Conservation (phyloP, 805 yeast genomes). For the Nakazawaea holstii region DNA sequence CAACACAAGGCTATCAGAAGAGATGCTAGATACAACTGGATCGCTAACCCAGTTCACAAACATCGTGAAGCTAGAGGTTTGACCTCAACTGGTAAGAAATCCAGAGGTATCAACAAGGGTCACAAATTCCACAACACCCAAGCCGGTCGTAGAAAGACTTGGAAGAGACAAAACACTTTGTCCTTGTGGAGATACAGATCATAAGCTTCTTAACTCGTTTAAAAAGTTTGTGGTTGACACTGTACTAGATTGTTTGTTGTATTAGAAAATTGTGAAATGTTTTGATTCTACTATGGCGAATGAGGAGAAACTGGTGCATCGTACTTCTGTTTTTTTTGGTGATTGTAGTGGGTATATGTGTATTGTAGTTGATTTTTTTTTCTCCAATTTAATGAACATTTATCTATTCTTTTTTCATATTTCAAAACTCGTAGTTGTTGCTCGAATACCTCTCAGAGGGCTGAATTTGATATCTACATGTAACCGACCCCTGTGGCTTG, state of each 20-base stretch:
- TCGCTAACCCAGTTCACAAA: slow-evolving; percentile 99
- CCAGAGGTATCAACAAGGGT: slow-evolving; percentile 99
- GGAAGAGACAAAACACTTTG: slow-evolving; percentile 99
- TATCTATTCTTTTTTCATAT: no score
- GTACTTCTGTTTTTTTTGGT: not conserved
- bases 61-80: slow-evolving; percentile 99
- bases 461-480: no score
- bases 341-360: not conserved
- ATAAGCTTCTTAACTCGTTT: slow-evolving; percentile 29
- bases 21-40: slow-evolving; percentile 99
- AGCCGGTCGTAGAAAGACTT: slow-evolving; percentile 99
- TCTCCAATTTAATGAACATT: no score
- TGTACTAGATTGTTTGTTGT: not conserved
- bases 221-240: not conserved
- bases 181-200: slow-evolving; percentile 99
- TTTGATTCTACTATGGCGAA: not conserved
- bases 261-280: not conserved
- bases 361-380: no score
- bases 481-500: no score
- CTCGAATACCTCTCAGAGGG: no score
- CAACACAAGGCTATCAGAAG: slow-evolving; percentile 98
- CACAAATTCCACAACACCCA: slow-evolving; percentile 97
- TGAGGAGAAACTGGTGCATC: not conserved
- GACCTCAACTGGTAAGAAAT: slow-evolving; percentile 96
- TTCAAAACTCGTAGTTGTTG: no score